Base-by-base conservation (phyloP, 176 grass and related monocot species). In the Avena sativa region DNA sequence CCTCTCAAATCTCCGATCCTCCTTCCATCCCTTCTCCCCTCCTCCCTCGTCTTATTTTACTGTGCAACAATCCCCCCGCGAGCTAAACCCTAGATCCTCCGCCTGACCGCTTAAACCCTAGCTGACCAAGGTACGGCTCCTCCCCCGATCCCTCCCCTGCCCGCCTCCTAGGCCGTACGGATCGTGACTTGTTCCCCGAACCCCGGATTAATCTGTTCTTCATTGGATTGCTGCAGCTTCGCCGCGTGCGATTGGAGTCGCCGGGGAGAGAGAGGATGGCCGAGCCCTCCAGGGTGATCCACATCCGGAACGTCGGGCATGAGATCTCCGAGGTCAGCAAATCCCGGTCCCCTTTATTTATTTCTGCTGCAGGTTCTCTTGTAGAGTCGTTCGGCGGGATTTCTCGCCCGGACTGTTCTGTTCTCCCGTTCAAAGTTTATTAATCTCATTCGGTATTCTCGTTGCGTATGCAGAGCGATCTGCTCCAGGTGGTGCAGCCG, bases 401-500 rank as follows among this genome's bases (percentile, higher is more conserved):
- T 87, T 75, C 13, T 51, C 25, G 4, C 14, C 21, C 8, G 52
- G 55, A 2, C 56, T 38, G 5, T 44, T 55, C 12, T 53, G 1
- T 74, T 86, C 17, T 5, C 46, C 21, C 44, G 75, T 38, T 12
- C 69, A 25, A 77, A 50, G 49, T 71, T 84, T 85, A 20, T 84
- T 85, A 20, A 56, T 85, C 0, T 78, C 46, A n/a, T 74, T 17
- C 32, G 32, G 21, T 34, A 46, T 20, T 77, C 13, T 12, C 79
- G 66, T 60, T 86, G 51, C 69, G 23, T 83, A 1, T 52, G 65
- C 84, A 99, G 97, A 91, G 77, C 67, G 97, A 99, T 80, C 85
- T 99, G 50, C 90, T 99, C 81, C 94, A 99, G 91, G 93, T 99
- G 89, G 85, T 99, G 78, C 97, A 95, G 79, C 97, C 97, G 6